These are phyloP conservation scores for Aspergillus mulundensis DNA, from an alignment of 495 filamentous ascomycete species.

Conservation along the genomic window DNA sequence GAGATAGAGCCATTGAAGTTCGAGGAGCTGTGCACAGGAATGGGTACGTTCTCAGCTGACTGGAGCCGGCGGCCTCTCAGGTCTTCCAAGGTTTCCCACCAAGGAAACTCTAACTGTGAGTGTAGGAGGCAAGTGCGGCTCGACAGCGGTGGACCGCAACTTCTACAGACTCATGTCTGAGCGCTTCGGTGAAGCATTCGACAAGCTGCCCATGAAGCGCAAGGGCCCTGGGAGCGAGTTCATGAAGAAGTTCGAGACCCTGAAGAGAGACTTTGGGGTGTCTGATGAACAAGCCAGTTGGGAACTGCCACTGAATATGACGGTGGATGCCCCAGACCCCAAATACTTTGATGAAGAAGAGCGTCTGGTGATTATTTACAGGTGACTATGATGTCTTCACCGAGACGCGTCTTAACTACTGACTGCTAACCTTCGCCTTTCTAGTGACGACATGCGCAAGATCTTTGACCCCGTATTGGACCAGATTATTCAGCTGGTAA, in stretches of 20 bases:
- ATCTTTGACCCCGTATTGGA: slow-evolving; percentile 56
- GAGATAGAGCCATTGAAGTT: slow-evolving; percentile 24
- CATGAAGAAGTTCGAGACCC: slow-evolving; percentile 23
- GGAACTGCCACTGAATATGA: slow-evolving; percentile 10
- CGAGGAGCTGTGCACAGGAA: slow-evolving; percentile 16
- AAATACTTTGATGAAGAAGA: slow-evolving; percentile 9
- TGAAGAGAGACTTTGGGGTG: slow-evolving; percentile 21
- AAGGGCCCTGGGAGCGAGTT: slow-evolving; percentile 20
- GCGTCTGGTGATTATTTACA: slow-evolving; percentile 1
- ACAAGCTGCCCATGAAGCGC: slow-evolving; percentile 3
- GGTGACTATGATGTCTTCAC: too few species aligned
- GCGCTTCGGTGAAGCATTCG: slow-evolving; percentile 23
- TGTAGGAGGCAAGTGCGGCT: slow-evolving; percentile 45
- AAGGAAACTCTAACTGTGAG: neutral
- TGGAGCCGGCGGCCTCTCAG: too few species aligned
- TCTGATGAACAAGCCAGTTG: slow-evolving; percentile 6
- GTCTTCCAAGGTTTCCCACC: too few species aligned
- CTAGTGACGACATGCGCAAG: slow-evolving; percentile 33
- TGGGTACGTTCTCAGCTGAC: slow-evolving; percentile 4
- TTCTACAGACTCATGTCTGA: slow-evolving; percentile 42
- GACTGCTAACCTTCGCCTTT: too few species aligned
- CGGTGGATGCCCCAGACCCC: neutral
- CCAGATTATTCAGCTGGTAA: slow-evolving; percentile 52
- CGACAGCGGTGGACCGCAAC: slow-evolving; percentile 47
- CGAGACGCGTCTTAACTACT: too few species aligned